A percentile compares a stretch with the other conserved stretches of the same genome.
Evolutionary conservation across 768 basidiomycete species (phyloP).

Genomic region (Termitomyces sp.): DNA sequence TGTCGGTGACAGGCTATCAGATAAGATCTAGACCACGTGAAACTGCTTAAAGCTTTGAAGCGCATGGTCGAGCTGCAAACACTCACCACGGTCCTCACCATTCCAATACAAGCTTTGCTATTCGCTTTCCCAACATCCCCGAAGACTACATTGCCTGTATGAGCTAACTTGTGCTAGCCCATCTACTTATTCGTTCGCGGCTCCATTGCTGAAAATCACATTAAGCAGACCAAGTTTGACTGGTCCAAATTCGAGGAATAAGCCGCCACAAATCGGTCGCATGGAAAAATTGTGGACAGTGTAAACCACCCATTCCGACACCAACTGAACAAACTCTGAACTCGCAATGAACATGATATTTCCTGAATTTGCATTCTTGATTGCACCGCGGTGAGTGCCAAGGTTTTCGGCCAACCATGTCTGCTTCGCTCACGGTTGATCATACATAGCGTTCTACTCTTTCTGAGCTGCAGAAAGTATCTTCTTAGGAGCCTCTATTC

Average conservation of each 20-base stretch:
- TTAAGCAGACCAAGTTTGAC: background rate
- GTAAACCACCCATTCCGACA: background rate
- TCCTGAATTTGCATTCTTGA: constrained; percentile 1
- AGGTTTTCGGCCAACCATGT: background rate
- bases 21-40: background rate
- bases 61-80: no score
- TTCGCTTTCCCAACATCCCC: background rate
- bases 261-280: background rate
- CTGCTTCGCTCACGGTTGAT: background rate
- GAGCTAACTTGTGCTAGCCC: background rate
- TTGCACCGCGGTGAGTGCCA: constrained; percentile 6
- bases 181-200: background rate
- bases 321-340: background rate
- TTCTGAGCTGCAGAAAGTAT: constrained; percentile 54
- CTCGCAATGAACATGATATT: constrained; percentile 6
- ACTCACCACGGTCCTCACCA: background rate
- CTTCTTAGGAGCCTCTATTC: constrained; percentile 54
- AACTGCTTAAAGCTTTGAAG: no score
- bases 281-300: background rate
- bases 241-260: background rate
- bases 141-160: background rate
- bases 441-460: constrained; percentile 42
- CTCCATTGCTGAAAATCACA: background rate
- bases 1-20: background rate
- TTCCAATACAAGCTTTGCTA: background rate